These are phyloP conservation scores for Cucurbita argyrosperma DNA, from an alignment of 306 rosid genomes.

Conservation along the genomic window DNA sequence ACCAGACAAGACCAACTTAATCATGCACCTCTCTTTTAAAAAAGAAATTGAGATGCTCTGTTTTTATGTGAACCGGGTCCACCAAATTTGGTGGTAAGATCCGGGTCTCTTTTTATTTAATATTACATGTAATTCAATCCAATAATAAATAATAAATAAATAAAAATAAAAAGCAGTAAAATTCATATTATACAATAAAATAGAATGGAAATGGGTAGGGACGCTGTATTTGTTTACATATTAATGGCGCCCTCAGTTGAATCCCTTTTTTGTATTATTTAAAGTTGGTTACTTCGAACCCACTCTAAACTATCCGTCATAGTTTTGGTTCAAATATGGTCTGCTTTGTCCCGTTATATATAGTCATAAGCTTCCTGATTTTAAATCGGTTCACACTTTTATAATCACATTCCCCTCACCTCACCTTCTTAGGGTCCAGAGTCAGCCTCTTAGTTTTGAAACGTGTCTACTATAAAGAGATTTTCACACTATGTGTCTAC, in stretches of 20 bases:
- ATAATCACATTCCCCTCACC: too few relatives aligned
- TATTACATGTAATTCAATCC: background rate
- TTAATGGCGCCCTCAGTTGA: background rate
- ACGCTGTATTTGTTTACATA: background rate
- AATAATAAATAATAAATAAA: background rate
- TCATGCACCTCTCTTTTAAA: background rate
- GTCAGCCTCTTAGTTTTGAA: too few relatives aligned
- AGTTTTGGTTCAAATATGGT: too few relatives aligned
- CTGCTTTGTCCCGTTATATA: too few relatives aligned
- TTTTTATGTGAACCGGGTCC: background rate
- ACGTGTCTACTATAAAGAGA: too few relatives aligned
- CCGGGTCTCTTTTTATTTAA: background rate
- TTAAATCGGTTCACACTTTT: too few relatives aligned
- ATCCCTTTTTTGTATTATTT: background rate
- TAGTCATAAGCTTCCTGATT: too few relatives aligned
- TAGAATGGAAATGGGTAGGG: background rate
- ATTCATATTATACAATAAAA: background rate
- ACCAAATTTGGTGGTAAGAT: constrained; percentile 1
- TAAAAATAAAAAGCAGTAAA: background rate
- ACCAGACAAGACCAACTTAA: background rate
- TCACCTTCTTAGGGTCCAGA: too few relatives aligned
- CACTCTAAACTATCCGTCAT: background rate
- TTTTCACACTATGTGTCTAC: too few relatives aligned
- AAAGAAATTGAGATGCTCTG: background rate
- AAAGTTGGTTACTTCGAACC: background rate